A percentile compares a stretch with the other conserved stretches of the same genome.
phyloP scores from a whole-genome alignment of 257 asterid genomes.

The Solanum rostratum region DNA sequence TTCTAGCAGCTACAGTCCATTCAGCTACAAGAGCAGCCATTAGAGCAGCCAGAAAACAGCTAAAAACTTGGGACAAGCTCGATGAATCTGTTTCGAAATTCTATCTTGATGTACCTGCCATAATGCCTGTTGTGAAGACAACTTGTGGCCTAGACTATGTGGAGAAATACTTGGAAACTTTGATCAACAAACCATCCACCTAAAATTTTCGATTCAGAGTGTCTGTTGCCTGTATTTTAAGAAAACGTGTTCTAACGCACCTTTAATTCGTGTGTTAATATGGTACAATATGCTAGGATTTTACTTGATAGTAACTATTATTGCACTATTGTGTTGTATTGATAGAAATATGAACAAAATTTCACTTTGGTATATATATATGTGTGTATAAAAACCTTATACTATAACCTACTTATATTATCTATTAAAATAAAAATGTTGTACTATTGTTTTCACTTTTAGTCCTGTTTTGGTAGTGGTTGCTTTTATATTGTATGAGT shows the following conservation, averaged over 20 bases:
- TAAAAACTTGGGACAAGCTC: not conserved
- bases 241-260: not conserved
- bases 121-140: slow-evolving; percentile 12
- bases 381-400: not conserved
- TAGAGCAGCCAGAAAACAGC: slow-evolving; percentile 28
- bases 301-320: not conserved
- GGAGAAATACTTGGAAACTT: slow-evolving; percentile 8
- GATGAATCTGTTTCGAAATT: not conserved
- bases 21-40: slow-evolving; percentile 72
- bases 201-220: not conserved
- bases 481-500: not conserved
- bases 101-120: slow-evolving; percentile 10
- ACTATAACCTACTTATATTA: too few species aligned
- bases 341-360: not conserved
- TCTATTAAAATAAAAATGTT: too few species aligned
- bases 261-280: too few species aligned
- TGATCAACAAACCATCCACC: not conserved
- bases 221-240: not conserved
- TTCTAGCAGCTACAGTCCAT: slow-evolving; percentile 64
- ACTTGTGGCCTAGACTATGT: slow-evolving; percentile 8
- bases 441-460: not conserved
- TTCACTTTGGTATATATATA: not conserved
- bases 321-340: not conserved
- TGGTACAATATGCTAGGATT: not conserved
- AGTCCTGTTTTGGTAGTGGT: not conserved